Evolutionary conservation across 805 yeast species (phyloP).

Genomic region (Wickerhamia fluorescens): DNA sequence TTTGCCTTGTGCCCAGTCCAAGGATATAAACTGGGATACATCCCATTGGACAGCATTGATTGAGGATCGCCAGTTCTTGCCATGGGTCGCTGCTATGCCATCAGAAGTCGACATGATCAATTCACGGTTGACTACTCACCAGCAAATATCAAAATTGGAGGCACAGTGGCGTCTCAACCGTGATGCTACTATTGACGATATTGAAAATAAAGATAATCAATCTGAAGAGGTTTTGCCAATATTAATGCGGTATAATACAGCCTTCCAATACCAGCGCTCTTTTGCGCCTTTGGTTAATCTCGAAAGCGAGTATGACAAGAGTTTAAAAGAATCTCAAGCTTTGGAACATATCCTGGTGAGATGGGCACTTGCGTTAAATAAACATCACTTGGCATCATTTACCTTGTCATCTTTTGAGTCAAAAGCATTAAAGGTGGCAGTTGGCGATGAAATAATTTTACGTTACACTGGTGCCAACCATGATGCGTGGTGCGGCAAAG

Average conservation of each 20-base stretch:
- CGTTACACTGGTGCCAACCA: slow-evolving; percentile 52
- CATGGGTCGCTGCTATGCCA: slow-evolving; percentile 78
- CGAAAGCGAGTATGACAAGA: slow-evolving; percentile 76
- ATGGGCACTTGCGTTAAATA: slow-evolving; percentile 68
- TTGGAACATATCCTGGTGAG: slow-evolving; percentile 62
- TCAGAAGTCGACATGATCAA: slow-evolving; percentile 52
- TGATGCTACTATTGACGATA: slow-evolving; percentile 64
- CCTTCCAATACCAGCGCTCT: slow-evolving; percentile 75
- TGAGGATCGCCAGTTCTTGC: slow-evolving; percentile 66
- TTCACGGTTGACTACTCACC: slow-evolving; percentile 49
- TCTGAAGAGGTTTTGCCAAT: slow-evolving; percentile 65
- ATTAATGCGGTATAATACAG: slow-evolving; percentile 71
- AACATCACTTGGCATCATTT: slow-evolving; percentile 63
- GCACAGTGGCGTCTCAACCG: slow-evolving; percentile 73
- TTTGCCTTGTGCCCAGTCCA: slow-evolving; percentile 75
- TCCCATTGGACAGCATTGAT: slow-evolving; percentile 82
- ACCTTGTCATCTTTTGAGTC: slow-evolving; percentile 60
- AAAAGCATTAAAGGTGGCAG: slow-evolving; percentile 60
- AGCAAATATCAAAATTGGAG: slow-evolving; percentile 68
- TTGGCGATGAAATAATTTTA: slow-evolving; percentile 77
- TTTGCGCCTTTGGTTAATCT: slow-evolving; percentile 77
- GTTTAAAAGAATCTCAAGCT: slow-evolving; percentile 69
- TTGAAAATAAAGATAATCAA: slow-evolving; percentile 40
- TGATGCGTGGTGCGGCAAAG: slow-evolving; percentile 66
- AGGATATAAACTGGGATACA: slow-evolving; percentile 80